phyloP scores from a whole-genome alignment of 345 rosid genomes.

The Reutealis trisperma region DNA sequence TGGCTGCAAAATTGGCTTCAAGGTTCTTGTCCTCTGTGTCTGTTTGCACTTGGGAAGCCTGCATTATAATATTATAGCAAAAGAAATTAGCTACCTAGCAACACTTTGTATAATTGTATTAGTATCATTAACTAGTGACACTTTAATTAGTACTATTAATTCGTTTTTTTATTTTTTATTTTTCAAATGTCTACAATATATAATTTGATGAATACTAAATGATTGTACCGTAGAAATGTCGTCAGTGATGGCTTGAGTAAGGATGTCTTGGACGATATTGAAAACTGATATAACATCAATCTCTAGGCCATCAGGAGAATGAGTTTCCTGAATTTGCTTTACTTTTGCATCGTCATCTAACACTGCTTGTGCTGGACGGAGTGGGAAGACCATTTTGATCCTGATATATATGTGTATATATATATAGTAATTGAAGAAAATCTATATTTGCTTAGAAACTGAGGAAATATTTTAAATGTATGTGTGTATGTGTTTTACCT shows the following conservation, averaged over 20 bases:
- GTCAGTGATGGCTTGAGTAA: slow-evolving; percentile 55
- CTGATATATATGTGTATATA: no score
- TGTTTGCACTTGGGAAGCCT: slow-evolving; percentile 11
- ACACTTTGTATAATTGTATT: background rate
- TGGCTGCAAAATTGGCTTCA: slow-evolving; percentile 9
- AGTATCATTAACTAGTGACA: background rate
- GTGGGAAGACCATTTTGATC: no score
- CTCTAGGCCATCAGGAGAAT: slow-evolving; percentile 67
- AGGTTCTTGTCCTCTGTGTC: slow-evolving; percentile 23
- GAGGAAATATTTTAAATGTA: no score
- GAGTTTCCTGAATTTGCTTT: slow-evolving; percentile 55
- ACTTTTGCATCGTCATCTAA: slow-evolving; percentile 65
- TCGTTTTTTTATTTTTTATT: no score
- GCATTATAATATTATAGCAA: no score
- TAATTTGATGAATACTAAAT: no score
- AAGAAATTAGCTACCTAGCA: no score
- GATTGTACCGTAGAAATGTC: slow-evolving; percentile 22
- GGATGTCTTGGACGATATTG: slow-evolving; percentile 59
- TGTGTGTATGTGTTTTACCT: no score
- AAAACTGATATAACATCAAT: slow-evolving; percentile 67
- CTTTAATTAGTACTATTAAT: no score
- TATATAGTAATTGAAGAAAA: no score
- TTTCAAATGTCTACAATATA: no score
- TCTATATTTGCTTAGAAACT: no score
- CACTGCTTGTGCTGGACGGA: slow-evolving; percentile 27